Conservation (phyloP, 805 yeast species). For the Metschnikowia dekortorum region DNA sequence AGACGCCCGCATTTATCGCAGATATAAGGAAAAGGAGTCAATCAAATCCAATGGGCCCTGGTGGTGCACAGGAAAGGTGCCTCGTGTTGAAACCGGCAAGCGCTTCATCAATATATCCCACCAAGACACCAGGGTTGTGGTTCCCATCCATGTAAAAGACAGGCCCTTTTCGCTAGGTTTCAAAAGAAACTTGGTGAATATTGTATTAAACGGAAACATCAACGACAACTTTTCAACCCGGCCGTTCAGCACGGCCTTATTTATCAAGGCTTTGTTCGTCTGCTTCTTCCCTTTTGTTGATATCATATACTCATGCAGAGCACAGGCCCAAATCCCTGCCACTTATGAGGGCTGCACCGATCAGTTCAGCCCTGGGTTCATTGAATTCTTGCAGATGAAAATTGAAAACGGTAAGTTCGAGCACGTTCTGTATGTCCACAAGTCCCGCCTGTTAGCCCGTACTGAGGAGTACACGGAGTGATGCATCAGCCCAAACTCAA, state of each 20-base stretch:
- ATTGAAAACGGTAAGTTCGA: conserved; percentile 8
- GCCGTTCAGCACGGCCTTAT: background rate
- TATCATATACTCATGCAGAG: background rate
- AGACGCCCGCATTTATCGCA: conserved; percentile 27
- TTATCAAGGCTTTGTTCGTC: conserved; percentile 1
- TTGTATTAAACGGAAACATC: conserved; percentile 16
- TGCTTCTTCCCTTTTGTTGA: conserved; percentile 12
- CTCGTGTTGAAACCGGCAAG: conserved; percentile 28
- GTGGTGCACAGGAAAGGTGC: conserved; percentile 14
- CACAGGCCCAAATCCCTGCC: background rate
- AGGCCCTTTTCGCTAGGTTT: conserved; percentile 37
- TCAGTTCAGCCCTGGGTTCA: conserved; percentile 11
- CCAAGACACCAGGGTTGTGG: conserved; percentile 32
- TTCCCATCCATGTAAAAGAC: conserved; percentile 28
- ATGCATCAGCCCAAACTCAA: conserved; percentile 29
- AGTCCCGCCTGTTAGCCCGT: background rate
- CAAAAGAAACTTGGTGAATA: conserved; percentile 32
- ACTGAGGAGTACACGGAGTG: background rate
- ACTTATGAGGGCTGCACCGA: conserved; percentile 9
- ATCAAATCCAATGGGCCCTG: conserved; percentile 8
- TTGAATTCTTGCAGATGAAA: conserved; percentile 1
- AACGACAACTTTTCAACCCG: conserved; percentile 2
- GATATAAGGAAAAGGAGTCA: conserved; percentile 3
- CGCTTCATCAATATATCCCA: conserved; percentile 43
- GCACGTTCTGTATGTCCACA: conserved; percentile 6